These are phyloP conservation scores for Stevia rebaudiana DNA, from an alignment of 140 eudicot species.

Conservation along the genomic window DNA sequence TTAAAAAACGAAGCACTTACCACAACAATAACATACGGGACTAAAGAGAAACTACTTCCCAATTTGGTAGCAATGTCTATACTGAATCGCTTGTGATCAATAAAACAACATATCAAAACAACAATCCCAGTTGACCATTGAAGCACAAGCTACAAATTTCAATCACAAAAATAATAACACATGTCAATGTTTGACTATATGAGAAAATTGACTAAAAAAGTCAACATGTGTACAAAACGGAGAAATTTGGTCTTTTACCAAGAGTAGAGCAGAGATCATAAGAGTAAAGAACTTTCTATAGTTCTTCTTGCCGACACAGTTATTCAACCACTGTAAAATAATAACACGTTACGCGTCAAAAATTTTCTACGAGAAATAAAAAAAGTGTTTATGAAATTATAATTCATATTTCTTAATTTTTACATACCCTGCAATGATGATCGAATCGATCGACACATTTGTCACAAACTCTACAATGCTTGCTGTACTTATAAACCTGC, in stretches of 20 bases:
- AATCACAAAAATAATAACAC: constrained; percentile 43
- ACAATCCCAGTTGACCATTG: constrained; percentile 99
- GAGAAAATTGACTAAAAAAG: constrained; percentile 21
- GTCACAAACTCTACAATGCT: constrained; percentile 99
- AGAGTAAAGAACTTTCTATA: constrained; percentile 83
- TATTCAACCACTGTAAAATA: constrained; percentile 80
- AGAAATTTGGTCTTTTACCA: constrained; percentile 54
- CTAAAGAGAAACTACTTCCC: constrained; percentile 95
- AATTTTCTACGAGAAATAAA: not conserved
- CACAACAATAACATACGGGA: constrained; percentile 83
- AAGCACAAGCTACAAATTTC: constrained; percentile 86
- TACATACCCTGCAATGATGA: constrained; percentile 95
- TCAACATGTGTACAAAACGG: constrained; percentile 11
- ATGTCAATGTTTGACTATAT: constrained; percentile 30
- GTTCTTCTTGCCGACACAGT: constrained; percentile 90
- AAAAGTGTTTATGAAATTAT: not conserved
- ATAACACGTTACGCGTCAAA: constrained; percentile 10
- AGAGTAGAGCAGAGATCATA: constrained; percentile 86
- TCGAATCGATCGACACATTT: constrained; percentile 93
- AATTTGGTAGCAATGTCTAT: constrained; percentile 66
- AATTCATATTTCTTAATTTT: not conserved
- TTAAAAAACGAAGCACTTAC: constrained; percentile 36
- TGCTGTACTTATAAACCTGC: constrained; percentile 86
- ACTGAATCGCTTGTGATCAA: constrained; percentile 63
- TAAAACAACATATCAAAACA: constrained; percentile 76